A percentile compares a stretch with the other conserved stretches of the same genome.
Conservation (phyloP, 2,329 filamentous ascomycete species). For the Cladorrhinum sp. region DNA sequence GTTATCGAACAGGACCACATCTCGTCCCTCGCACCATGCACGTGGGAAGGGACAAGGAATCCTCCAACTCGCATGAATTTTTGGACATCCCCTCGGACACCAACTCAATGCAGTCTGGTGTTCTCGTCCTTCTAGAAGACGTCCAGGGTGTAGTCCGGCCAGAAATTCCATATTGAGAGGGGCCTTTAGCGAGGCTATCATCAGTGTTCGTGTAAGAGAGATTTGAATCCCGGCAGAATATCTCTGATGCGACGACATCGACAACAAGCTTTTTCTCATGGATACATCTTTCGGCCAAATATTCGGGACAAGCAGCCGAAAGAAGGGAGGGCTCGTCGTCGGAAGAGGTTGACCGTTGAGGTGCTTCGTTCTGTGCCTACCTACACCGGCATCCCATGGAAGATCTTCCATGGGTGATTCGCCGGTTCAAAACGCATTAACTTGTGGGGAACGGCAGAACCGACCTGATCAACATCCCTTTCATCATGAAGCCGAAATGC, state of each 20-base stretch:
- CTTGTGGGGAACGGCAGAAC: conserved; percentile 7
- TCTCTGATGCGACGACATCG: background rate
- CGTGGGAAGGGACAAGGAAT: background rate
- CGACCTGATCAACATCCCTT: conserved; percentile 3
- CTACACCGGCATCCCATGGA: conserved; percentile 7
- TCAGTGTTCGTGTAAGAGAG: background rate
- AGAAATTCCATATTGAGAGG: conserved; percentile 8
- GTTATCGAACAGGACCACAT: background rate
- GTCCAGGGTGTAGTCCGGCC: background rate
- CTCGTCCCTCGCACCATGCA: background rate
- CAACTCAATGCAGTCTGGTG: background rate
- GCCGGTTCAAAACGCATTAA: conserved; percentile 16
- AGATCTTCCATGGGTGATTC: conserved; percentile 22
- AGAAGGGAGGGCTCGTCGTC: background rate
- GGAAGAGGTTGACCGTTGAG: background rate
- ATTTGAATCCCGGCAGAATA: background rate
- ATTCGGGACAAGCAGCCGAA: background rate
- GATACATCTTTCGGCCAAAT: background rate
- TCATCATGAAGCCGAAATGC: background rate
- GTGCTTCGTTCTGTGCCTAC: background rate
- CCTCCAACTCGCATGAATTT: background rate
- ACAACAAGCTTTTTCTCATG: background rate
- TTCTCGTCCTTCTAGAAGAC: background rate
- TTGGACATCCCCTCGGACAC: background rate
- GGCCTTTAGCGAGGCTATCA: background rate